These are phyloP conservation scores for Rubia tinctorum DNA, from an alignment of 305 asterid species.

Conservation along the genomic window DNA sequence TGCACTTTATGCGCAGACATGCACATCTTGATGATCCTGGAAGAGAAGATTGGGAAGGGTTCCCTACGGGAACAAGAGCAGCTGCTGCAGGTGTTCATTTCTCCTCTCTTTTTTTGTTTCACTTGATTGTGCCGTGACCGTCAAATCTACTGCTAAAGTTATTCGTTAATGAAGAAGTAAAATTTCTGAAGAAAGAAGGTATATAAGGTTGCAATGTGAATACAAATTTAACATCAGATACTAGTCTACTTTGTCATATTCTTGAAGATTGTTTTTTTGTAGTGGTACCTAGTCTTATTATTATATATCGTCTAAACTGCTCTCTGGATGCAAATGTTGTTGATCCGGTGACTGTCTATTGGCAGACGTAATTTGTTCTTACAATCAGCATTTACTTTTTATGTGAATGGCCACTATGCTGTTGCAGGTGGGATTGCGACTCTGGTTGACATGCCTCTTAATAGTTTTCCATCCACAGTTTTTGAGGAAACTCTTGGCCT, in stretches of 20 bases:
- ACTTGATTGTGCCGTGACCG: too few species aligned
- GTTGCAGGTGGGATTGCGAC: constrained; percentile 88
- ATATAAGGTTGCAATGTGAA: not conserved
- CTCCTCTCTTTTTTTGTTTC: not conserved
- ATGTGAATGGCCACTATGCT: constrained; percentile 9
- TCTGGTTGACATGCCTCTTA: constrained; percentile 95
- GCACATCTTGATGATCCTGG: constrained; percentile 97
- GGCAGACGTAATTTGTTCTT: too few species aligned
- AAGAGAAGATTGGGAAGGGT: constrained; percentile 97
- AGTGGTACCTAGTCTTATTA: not conserved
- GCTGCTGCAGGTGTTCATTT: constrained; percentile 82
- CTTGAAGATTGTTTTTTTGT: not conserved
- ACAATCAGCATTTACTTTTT: not conserved
- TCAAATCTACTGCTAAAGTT: too few species aligned
- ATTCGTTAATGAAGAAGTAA: too few species aligned
- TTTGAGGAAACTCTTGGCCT: constrained; percentile 80
- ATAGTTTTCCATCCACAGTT: constrained; percentile 76
- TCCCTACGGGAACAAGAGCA: constrained; percentile 96
- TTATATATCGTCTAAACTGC: not conserved
- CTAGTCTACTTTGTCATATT: not conserved
- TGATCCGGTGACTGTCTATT: too few species aligned
- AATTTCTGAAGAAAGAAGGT: not conserved
- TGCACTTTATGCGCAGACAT: constrained; percentile 44
- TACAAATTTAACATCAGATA: too few species aligned
- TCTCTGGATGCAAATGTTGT: constrained; percentile 3